Percentiles rank a stretch among this genome's conserved stretches.
Conservation (phyloP, 108 stramenopile species). For the Skeletonema potamos region DNA sequence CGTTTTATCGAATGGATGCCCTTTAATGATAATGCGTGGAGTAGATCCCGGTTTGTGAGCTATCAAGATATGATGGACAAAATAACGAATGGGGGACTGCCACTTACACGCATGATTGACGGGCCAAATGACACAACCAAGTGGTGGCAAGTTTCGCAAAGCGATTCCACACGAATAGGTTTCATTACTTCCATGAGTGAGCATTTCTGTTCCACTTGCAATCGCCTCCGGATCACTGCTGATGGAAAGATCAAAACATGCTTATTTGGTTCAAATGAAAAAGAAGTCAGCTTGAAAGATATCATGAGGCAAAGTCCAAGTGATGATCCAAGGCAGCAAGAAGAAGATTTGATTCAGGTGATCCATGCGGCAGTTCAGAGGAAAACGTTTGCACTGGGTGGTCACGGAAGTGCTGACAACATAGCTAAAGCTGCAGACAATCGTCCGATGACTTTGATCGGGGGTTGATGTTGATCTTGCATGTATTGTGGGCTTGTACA, state of each 20-base stretch:
- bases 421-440: slow-evolving; percentile 83
- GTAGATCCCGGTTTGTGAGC: slow-evolving; percentile 71
- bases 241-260: slow-evolving; percentile 98
- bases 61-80: slow-evolving; percentile 83
- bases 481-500: neutral
- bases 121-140: slow-evolving; percentile 97
- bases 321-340: slow-evolving; percentile 29
- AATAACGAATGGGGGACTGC: slow-evolving; percentile 1
- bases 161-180: slow-evolving; percentile 56
- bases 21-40: slow-evolving; percentile 96
- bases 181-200: slow-evolving; percentile 99
- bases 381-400: slow-evolving; percentile 89
- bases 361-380: slow-evolving; percentile 77
- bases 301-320: slow-evolving; percentile 59
- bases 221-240: slow-evolving; percentile 96
- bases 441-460: slow-evolving; percentile 97
- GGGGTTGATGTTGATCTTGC: slow-evolving; percentile 65
- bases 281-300: slow-evolving; percentile 89
- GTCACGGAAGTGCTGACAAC: slow-evolving; percentile 79
- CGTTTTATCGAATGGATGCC: slow-evolving; percentile 99
- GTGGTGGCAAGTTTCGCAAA: slow-evolving; percentile 77
- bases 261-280: slow-evolving; percentile 85
- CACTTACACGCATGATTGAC: slow-evolving; percentile 52
- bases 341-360: slow-evolving; percentile 53
- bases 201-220: slow-evolving; percentile 97